Conservation (phyloP, 2,329 filamentous ascomycete genomes). For the Colletotrichum musae region DNA sequence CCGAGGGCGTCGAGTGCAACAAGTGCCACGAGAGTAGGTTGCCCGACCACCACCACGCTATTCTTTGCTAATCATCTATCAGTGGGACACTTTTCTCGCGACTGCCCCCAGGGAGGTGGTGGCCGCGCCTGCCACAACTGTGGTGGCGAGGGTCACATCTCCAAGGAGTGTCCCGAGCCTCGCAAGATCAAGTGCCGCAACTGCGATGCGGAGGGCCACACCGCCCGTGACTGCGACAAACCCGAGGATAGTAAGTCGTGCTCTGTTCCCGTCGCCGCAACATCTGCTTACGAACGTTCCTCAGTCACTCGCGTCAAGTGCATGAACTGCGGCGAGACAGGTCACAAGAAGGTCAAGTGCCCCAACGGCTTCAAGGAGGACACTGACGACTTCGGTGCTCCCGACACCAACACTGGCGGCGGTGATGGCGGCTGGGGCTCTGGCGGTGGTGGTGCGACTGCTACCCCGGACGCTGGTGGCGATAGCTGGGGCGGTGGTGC, state of each 20-base stretch:
- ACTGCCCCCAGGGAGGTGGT: slow-evolving; percentile 75
- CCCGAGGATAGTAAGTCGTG: slow-evolving; percentile 66
- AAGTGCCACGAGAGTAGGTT: slow-evolving; percentile 73
- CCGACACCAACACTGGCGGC: slow-evolving; percentile 25
- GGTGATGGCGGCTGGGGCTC: slow-evolving; percentile 26
- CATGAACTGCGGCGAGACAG: slow-evolving; percentile 67
- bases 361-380: slow-evolving; percentile 49
- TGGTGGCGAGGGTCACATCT: slow-evolving; percentile 72
- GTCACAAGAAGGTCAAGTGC: slow-evolving; percentile 59
- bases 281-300: slow-evolving; percentile 43
- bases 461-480: slow-evolving; percentile 12
- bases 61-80: slow-evolving; percentile 5
- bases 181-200: slow-evolving; percentile 70
- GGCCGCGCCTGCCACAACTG: slow-evolving; percentile 73
- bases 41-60: background rate
- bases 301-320: slow-evolving; percentile 70
- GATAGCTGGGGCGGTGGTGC: slow-evolving; percentile 9
- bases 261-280: background rate
- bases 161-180: slow-evolving; percentile 65
- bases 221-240: slow-evolving; percentile 73
- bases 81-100: slow-evolving; percentile 74
- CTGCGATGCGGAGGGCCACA: slow-evolving; percentile 74
- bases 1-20: slow-evolving; percentile 75
- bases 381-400: slow-evolving; percentile 40
- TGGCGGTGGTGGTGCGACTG: slow-evolving; percentile 5